These are phyloP conservation scores for Dichotomocladium elegans DNA, from an alignment of 371 early-diverging fungal species.

Conservation along the genomic window DNA sequence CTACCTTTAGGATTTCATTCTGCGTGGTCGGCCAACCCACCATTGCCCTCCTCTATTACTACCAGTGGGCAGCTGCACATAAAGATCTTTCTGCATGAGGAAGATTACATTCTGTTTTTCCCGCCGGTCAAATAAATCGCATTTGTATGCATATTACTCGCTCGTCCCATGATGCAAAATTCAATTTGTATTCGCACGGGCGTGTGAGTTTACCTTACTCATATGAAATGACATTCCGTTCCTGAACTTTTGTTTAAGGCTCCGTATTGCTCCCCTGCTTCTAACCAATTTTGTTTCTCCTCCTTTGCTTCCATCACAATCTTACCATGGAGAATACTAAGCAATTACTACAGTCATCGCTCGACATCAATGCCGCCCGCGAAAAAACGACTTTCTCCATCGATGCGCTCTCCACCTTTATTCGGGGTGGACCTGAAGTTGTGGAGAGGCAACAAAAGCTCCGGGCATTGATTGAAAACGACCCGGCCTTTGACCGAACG, in stretches of 20 bases:
- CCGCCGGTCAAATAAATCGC: neutral
- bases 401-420: constrained; percentile 29
- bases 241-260: too few species aligned
- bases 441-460: constrained; percentile 26
- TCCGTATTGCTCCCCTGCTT: neutral
- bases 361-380: constrained; percentile 48
- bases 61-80: constrained; percentile 64
- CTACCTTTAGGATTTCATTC: constrained; percentile 57
- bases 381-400: constrained; percentile 40
- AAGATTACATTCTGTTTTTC: neutral
- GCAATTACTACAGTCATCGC: constrained; percentile 26
- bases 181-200: neutral
- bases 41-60: constrained; percentile 77
- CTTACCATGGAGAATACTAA: constrained; percentile 2
- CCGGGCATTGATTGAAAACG: constrained; percentile 32
- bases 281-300: neutral
- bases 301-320: neutral
- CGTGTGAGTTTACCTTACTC: constrained; percentile 10
- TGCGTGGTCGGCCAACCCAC: constrained; percentile 87
- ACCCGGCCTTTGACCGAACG: constrained; percentile 41
- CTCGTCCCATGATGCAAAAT: neutral
- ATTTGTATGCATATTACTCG: too few species aligned
- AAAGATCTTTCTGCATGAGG: constrained; percentile 7
- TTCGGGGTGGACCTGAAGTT: constrained; percentile 34
- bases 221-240: constrained; percentile 7